Base-by-base conservation (phyloP, 108 stramenopile genomes). In the Stephanodiscus minutulus region DNA sequence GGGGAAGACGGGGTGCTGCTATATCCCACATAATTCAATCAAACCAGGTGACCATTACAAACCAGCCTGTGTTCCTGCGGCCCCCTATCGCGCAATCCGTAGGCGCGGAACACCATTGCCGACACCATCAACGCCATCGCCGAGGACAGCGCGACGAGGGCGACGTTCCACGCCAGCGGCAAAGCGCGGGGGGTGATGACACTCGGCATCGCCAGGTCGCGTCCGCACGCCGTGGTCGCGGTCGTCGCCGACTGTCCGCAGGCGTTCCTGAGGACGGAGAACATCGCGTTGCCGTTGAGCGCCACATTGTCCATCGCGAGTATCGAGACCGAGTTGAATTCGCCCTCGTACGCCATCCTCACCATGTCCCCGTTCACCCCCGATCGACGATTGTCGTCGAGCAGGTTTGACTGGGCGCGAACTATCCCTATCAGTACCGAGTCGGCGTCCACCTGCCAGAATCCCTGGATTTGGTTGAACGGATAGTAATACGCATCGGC, bases 401-500 rank as follows among this genome's bases (percentile, higher is more conserved):
- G 66, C 24, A 91, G 61, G 2, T 60, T 64, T 15, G 86, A 85
- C 7, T 85, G 82, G 1, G 82, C 64, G 60, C 85, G 87, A 15
- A 74, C 63, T 49, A 89, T 47, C 27, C 91, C 91, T 13, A 83
- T 43, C 2, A 79, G 83, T 5, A 85, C 87, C 0, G 87, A 76
- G 21, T 60, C 52, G 13, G 82, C 59, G 63, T 87, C 87, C 0
- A 91, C 87, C 68, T 91, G 91, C 88, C 91, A 91, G 24, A 89
- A 68, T 5, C 85, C 87, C 67, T 91, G 91, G n/a, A 89, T 83
- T 62, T 84, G 86, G 64, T 86, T 86, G 67, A 91, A 85, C 2
- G 90, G 91, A 76, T 83, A 86, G 41, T 70, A 64, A 27, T 67
- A 72, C 35, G 55, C 56, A 48, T 83, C 73, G 11, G 52, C 70